phyloP scores from a whole-genome alignment of 106 monocot species.

The Acanthochlamys bracteata region DNA sequence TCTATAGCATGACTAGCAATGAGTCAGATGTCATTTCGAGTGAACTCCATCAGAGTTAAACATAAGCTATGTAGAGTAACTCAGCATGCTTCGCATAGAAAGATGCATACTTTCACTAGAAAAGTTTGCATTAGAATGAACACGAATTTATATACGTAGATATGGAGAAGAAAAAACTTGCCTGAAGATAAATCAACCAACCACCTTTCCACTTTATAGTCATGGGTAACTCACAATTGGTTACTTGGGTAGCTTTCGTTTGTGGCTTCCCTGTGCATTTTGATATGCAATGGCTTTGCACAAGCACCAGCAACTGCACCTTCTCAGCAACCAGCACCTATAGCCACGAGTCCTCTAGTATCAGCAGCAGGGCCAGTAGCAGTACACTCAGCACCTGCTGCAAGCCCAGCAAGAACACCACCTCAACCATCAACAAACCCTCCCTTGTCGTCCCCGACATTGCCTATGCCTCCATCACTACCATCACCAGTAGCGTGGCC shows the following conservation, averaged over 20 bases:
- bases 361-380: not conserved
- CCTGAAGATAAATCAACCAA: too few species aligned
- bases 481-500: not conserved
- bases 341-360: not conserved
- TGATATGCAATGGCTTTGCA: not conserved
- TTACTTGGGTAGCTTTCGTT: not conserved
- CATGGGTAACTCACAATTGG: not conserved
- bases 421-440: not conserved
- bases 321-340: conserved; percentile 2
- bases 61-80: too few species aligned
- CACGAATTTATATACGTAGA: too few species aligned
- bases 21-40: too few species aligned
- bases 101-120: too few species aligned
- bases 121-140: too few species aligned
- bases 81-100: too few species aligned
- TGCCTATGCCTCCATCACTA: not conserved
- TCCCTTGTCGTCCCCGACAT: not conserved
- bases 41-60: too few species aligned
- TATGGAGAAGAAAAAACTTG: too few species aligned
- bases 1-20: too few species aligned
- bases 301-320: conserved; percentile 3
- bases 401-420: not conserved
- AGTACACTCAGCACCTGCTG: not conserved
- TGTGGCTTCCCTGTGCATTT: not conserved
- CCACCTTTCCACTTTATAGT: too few species aligned